Percentiles rank a stretch among this genome's conserved stretches.
phyloP scores from a whole-genome alignment of 1,284 basidiomycete species.

The Ustilago loliicola region DNA sequence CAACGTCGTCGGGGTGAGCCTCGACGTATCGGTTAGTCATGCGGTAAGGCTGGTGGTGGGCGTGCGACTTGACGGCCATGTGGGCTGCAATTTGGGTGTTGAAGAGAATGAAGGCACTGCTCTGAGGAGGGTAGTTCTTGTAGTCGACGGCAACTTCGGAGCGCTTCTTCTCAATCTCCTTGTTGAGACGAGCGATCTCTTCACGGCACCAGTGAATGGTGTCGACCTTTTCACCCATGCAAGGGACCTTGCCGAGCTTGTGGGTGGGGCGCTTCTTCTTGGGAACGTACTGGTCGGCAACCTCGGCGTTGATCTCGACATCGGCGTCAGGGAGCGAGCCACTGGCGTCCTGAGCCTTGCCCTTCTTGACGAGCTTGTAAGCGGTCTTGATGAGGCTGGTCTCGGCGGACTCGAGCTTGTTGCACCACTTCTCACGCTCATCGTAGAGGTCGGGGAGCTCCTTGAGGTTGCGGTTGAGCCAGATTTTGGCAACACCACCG shows the following conservation, averaged over 20 bases:
- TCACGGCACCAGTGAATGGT: conserved; percentile 84
- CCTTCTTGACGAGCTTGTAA: conserved; percentile 74
- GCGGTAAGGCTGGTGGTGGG: conserved; percentile 64
- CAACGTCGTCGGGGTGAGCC: conserved; percentile 77
- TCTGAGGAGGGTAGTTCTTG: conserved; percentile 75
- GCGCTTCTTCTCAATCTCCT: conserved; percentile 74
- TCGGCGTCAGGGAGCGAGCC: conserved; percentile 45
- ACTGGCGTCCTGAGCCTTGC: conserved; percentile 62
- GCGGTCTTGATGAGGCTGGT: conserved; percentile 81
- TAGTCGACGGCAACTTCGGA: conserved; percentile 76
- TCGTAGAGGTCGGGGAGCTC: conserved; percentile 86
- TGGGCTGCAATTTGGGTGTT: conserved; percentile 83
- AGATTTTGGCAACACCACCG: conserved; percentile 87
- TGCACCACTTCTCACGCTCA: conserved; percentile 80
- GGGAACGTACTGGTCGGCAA: conserved; percentile 63
- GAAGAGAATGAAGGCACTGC: conserved; percentile 85
- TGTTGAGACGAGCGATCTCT: conserved; percentile 75
- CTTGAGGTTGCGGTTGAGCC: conserved; percentile 87
- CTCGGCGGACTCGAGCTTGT: conserved; percentile 87
- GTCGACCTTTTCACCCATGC: conserved; percentile 82
- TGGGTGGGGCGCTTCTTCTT: conserved; percentile 78
- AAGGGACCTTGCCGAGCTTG: conserved; percentile 77
- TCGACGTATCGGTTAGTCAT: conserved; percentile 62
- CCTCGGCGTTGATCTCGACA: conserved; percentile 55
- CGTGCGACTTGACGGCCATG: conserved; percentile 52